Evolutionary conservation across 1,284 basidiomycete species (phyloP).

Genomic region (Neotropicomus parvogracilis): DNA sequence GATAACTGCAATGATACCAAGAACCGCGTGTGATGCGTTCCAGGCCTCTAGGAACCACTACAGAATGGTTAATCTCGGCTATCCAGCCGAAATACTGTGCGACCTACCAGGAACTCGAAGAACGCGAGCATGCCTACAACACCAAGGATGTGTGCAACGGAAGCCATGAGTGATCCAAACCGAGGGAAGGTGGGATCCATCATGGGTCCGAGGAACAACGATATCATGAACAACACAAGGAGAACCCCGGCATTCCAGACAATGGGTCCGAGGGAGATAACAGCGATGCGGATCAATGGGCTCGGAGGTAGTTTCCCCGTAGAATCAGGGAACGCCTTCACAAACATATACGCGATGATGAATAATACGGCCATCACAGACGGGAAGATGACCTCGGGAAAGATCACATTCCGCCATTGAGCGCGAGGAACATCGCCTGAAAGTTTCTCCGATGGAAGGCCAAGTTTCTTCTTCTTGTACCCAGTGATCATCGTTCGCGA

Average conservation of each 20-base stretch:
- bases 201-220: slow-evolving; percentile 90
- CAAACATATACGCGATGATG: slow-evolving; percentile 87
- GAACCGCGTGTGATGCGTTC: slow-evolving; percentile 87
- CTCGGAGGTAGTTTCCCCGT: slow-evolving; percentile 68
- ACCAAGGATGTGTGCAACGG: slow-evolving; percentile 77
- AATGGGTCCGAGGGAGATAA: slow-evolving; percentile 92
- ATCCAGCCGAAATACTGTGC: slow-evolving; percentile 7
- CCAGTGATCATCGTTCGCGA: slow-evolving; percentile 95
- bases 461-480: slow-evolving; percentile 95
- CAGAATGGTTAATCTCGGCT: slow-evolving; percentile 17
- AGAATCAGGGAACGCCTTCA: slow-evolving; percentile 74
- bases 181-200: slow-evolving; percentile 79
- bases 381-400: slow-evolving; percentile 87
- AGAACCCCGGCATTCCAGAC: slow-evolving; percentile 93
- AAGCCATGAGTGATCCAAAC: slow-evolving; percentile 89
- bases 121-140: slow-evolving; percentile 85
- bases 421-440: slow-evolving; percentile 90
- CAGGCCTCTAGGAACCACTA: slow-evolving; percentile 95
- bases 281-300: slow-evolving; percentile 86
- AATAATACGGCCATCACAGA: slow-evolving; percentile 80
- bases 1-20: slow-evolving; percentile 85
- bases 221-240: slow-evolving; percentile 83
- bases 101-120: slow-evolving; percentile 88
- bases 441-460: slow-evolving; percentile 91
- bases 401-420: slow-evolving; percentile 82